phyloP scores from a whole-genome alignment of 345 rosid species.

The Jatropha curcas region DNA sequence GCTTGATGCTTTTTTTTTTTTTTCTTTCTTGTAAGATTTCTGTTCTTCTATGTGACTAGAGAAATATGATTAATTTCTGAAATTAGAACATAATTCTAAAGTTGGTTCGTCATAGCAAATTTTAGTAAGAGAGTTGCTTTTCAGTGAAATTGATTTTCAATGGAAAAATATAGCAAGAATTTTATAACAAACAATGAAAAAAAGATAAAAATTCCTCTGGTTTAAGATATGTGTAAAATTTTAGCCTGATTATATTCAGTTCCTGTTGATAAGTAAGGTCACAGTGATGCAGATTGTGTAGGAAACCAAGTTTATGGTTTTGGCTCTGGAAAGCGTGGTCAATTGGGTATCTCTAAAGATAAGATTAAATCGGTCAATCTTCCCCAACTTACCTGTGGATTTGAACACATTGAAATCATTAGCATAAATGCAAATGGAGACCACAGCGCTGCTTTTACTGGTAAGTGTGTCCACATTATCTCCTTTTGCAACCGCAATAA shows the following conservation, averaged over 20 bases:
- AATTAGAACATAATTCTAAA: neutral
- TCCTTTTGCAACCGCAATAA: neutral
- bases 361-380: slow-evolving; percentile 44
- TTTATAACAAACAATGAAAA: neutral
- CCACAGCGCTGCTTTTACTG: slow-evolving; percentile 74
- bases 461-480: slow-evolving; percentile 34
- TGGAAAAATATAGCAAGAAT: neutral
- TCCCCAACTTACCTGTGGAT: slow-evolving; percentile 57
- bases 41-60: neutral
- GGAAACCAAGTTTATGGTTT: slow-evolving; percentile 64
- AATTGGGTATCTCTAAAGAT: slow-evolving; percentile 55
- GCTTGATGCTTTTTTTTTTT: neutral
- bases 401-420: slow-evolving; percentile 49
- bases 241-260: neutral
- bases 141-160: neutral
- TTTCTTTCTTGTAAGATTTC: neutral
- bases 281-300: slow-evolving; percentile 29
- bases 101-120: slow-evolving; percentile 13
- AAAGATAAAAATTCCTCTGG: neutral
- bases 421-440: slow-evolving; percentile 78
- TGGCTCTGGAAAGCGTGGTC: slow-evolving; percentile 89
- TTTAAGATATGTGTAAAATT: neutral
- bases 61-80: neutral
- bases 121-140: slow-evolving; percentile 10
- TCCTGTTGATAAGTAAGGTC: slow-evolving; percentile 13